Evolutionary conservation across 2,329 filamentous ascomycete genomes (phyloP), one percentile per base, ranked within the genome.

Genomic region (Xylariales sp.): DNA sequence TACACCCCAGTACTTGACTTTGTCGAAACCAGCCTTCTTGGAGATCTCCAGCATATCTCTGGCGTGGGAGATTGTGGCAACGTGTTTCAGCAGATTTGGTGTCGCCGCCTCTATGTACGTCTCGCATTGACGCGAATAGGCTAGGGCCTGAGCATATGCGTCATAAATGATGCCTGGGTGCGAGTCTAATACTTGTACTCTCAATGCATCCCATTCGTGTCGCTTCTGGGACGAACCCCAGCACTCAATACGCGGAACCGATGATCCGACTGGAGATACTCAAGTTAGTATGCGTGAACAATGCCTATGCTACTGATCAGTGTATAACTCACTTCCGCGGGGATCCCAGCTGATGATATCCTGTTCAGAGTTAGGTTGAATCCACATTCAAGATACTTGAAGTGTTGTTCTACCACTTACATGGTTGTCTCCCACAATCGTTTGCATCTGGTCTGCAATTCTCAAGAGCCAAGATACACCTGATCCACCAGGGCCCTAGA

Each of bases 341-440:
- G 71, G 70, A 35, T 76, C 71, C 37, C 70, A 75, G 29, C 65
- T 64, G 40, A 76, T 62, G 2, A 76, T 59, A 33, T 76, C 71
- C 20, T 54, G 33, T 17, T 52, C 48, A 25, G n/a, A 8, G 33
- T 39, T 44, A 19, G 18, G 14, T 31, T 6, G 19, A 23, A 12
- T 6, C 56, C 65, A n/a, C 13, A 7, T 31, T 15, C 14, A 33
- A 6, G 10, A 38, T 34, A 29, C 16, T 38, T 29, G 15, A 8
- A 8, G 29, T 14, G 7, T n/a, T n/a, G n/a, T n/a, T n/a, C n/a
- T n/a, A n/a, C n/a, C n/a, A 52, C 60, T 51, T 36, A 67, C 67
- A 50, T 71, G 60, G 42, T 72, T 70, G 7, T 55, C 54, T 8
- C 71, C 72, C 0, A 71, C 62, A 17, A 74, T 62, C 4, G 59